A percentile compares a stretch with the other conserved stretches of the same genome.
phyloP scores from a whole-genome alignment of 2,329 filamentous ascomycete genomes.

The Knoxdaviesia proteae region DNA sequence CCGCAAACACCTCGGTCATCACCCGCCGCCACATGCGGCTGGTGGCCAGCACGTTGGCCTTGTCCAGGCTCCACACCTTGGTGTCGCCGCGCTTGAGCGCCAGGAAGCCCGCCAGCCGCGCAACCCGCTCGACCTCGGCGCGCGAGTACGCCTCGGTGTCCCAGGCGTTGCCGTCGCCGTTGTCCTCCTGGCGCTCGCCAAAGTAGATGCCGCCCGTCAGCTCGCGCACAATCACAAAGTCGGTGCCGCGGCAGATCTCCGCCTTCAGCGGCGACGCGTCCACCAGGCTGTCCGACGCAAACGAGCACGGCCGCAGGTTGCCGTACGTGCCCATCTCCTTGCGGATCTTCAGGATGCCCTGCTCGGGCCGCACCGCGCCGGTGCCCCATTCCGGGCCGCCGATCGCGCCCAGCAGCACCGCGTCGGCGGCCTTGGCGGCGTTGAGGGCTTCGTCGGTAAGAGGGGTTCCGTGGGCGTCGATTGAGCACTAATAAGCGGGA shows the following conservation, averaged over 20 bases:
- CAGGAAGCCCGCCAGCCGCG: slow-evolving; percentile 59
- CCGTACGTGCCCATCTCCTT: slow-evolving; percentile 89
- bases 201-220: slow-evolving; percentile 91
- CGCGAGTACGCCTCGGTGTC: slow-evolving; percentile 79
- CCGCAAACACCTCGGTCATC: slow-evolving; percentile 63
- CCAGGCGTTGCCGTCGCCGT: slow-evolving; percentile 51
- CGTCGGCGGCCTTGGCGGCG: slow-evolving; percentile 70
- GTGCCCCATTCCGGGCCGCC: slow-evolving; percentile 96
- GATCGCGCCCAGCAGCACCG: slow-evolving; percentile 80
- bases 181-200: slow-evolving; percentile 64
- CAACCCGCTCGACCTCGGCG: slow-evolving; percentile 72
- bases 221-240: slow-evolving; percentile 86
- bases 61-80: slow-evolving; percentile 67
- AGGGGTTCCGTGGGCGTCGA: slow-evolving; percentile 58
- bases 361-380: slow-evolving; percentile 69
- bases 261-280: slow-evolving; percentile 74
- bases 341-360: slow-evolving; percentile 75
- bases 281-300: slow-evolving; percentile 70
- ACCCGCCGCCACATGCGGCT: slow-evolving; percentile 77
- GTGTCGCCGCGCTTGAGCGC: slow-evolving; percentile 54
- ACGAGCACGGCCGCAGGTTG: slow-evolving; percentile 90
- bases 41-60: slow-evolving; percentile 90
- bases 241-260: slow-evolving; percentile 63
- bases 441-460: slow-evolving; percentile 66
- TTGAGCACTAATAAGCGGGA: slow-evolving; percentile 45